These are phyloP conservation scores for Fusarium sp. DNA, from an alignment of 2,329 filamentous ascomycete genomes.

Conservation along the genomic window DNA sequence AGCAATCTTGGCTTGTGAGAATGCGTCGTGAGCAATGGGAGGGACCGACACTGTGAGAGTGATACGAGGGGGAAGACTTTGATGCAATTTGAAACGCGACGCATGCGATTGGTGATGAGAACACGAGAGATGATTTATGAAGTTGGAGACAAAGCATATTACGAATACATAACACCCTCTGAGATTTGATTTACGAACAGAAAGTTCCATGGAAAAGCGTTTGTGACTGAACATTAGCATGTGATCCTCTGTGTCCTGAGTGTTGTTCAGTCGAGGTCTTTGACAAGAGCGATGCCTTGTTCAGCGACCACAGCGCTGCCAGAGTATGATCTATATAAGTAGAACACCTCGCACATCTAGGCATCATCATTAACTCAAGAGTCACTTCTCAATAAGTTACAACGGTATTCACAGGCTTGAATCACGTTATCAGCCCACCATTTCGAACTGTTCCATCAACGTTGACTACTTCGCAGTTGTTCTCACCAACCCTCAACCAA, in stretches of 20 bases:
- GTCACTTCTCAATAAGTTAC: background rate
- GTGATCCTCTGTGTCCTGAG: fast-evolving
- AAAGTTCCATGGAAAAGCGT: no score
- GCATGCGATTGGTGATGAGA: conserved; percentile 11
- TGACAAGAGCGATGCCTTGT: background rate
- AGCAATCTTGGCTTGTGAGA: conserved; percentile 88
- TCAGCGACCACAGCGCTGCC: background rate
- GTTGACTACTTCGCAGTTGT: background rate
- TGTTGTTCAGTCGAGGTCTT: background rate
- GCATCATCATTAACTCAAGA: background rate
- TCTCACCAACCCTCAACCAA: background rate
- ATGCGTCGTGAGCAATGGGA: conserved; percentile 84
- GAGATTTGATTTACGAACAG: background rate
- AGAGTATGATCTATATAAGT: background rate
- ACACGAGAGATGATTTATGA: conserved; percentile 34
- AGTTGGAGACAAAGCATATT: background rate
- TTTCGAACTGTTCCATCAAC: background rate
- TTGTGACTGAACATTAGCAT: no score
- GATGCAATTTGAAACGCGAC: background rate
- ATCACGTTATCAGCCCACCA: background rate
- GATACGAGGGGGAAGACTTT: no score
- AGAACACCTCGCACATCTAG: background rate
- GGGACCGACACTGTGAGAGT: conserved; percentile 68
- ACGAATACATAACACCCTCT: background rate
- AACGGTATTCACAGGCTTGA: background rate